A percentile compares a stretch with the other conserved stretches of the same genome.
These are phyloP conservation scores for Aspergillus alliaceus DNA, from an alignment of 2,329 filamentous ascomycete genomes.

Conservation along the genomic window DNA sequence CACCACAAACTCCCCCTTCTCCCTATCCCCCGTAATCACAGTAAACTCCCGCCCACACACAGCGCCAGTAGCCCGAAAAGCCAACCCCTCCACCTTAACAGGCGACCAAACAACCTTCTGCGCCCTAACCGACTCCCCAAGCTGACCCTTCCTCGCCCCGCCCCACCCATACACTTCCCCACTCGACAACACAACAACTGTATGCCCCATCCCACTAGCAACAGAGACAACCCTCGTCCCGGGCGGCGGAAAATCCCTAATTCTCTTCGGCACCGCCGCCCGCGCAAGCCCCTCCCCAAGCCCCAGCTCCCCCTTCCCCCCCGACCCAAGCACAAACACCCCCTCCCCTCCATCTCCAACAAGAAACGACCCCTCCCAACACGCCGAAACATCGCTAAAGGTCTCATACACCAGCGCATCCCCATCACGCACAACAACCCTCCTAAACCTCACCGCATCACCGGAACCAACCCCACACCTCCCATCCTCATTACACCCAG, in stretches of 20 bases:
- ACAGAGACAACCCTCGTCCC: constrained; percentile 63
- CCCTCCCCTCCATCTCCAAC: constrained; percentile 38
- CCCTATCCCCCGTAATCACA: constrained; percentile 60
- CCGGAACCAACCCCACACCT: constrained; percentile 38
- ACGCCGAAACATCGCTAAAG: constrained; percentile 61
- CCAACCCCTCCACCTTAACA: constrained; percentile 57
- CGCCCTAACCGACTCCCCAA: constrained; percentile 58
- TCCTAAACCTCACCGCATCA: constrained; percentile 24
- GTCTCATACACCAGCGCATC: constrained; percentile 24
- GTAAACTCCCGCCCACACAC: constrained; percentile 87
- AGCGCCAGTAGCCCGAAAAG: constrained; percentile 65
- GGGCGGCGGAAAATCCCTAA: constrained; percentile 65
- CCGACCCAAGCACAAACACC: constrained; percentile 66
- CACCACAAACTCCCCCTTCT: constrained; percentile 61
- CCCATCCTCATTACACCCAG: constrained; percentile 59
- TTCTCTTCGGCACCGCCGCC: constrained; percentile 42
- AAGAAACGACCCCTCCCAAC: constrained; percentile 74
- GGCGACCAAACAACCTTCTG: constrained; percentile 58
- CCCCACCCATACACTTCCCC: constrained; percentile 89
- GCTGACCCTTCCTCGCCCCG: constrained; percentile 78
- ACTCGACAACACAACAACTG: constrained; percentile 69
- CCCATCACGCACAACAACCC: constrained; percentile 21
- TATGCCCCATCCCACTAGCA: constrained; percentile 75
- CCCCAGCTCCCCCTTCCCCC: constrained; percentile 71
- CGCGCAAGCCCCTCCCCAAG: constrained; percentile 46